These are phyloP conservation scores for Drechslerella coelobrocha DNA, from an alignment of 2,329 filamentous ascomycete genomes.

Conservation along the genomic window DNA sequence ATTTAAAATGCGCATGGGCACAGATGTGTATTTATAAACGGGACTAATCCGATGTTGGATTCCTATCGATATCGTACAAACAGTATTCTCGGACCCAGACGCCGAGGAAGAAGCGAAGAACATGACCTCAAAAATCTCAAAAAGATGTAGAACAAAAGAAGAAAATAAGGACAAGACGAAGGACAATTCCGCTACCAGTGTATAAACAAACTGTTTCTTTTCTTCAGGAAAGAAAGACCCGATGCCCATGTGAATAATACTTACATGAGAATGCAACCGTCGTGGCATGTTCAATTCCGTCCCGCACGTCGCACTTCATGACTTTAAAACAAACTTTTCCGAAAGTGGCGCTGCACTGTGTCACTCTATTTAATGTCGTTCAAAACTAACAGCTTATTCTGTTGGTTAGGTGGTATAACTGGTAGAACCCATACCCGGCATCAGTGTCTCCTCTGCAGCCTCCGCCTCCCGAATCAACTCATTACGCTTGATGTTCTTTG, in stretches of 20 bases:
- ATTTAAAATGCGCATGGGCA: no score
- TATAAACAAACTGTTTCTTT: not conserved
- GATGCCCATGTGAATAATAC: constrained; percentile 3
- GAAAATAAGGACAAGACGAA: no score
- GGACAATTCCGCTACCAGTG: not conserved
- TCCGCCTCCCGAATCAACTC: constrained; percentile 61
- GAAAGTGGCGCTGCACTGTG: not conserved
- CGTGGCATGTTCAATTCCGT: not conserved
- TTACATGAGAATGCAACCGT: constrained; percentile 20
- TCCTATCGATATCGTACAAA: no score
- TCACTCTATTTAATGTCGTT: not conserved
- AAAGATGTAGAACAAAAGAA: no score
- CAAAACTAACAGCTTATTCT: not conserved
- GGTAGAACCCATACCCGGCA: constrained; percentile 24
- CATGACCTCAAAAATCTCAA: no score
- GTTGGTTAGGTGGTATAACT: constrained; percentile 31
- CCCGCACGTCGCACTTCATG: not conserved
- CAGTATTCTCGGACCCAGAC: no score
- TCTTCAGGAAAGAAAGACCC: not conserved
- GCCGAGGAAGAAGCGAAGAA: no score
- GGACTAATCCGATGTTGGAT: no score
- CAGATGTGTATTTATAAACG: no score
- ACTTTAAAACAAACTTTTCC: not conserved
- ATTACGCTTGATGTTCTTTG: constrained; percentile 58
- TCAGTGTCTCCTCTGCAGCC: constrained; percentile 55